phyloP scores from a whole-genome alignment of 208 protist genomes.

The Leishmania amazonensis region DNA sequence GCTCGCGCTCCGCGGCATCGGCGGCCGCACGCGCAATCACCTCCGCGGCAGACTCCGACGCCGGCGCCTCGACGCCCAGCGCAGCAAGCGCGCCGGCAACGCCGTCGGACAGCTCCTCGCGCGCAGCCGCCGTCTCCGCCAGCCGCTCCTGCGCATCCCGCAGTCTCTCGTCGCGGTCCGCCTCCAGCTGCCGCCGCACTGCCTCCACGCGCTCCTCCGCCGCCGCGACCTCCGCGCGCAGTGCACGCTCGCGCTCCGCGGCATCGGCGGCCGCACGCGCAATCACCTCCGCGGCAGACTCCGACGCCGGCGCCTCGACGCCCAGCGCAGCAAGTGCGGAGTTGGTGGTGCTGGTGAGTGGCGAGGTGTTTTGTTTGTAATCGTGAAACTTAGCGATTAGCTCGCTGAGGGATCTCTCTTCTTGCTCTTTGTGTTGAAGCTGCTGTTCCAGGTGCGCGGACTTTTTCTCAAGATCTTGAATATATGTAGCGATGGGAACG shows the following conservation, averaged over 20 bases:
- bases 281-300: background rate
- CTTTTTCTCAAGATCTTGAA: background rate
- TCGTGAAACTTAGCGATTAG: background rate
- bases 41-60: no score
- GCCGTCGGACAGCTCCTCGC: no score
- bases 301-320: conserved; percentile 1
- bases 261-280: conserved; percentile 15
- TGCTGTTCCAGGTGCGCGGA: background rate
- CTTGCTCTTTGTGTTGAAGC: background rate
- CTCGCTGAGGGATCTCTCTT: background rate
- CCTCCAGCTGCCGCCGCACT: no score
- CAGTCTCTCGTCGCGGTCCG: no score
- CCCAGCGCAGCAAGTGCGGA: background rate
- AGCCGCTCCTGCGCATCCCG: no score
- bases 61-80: no score
- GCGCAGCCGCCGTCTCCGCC: no score
- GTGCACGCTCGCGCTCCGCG: conserved; percentile 21
- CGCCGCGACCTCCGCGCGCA: background rate
- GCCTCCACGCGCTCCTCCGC: background rate
- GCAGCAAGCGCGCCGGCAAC: no score
- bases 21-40: conserved; percentile 5
- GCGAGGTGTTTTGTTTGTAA: background rate
- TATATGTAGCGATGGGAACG: background rate
- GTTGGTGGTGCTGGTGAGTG: background rate
- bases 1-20: conserved; percentile 27